Base-by-base conservation (phyloP, 108 stramenopile genomes). In the Cyclotella atomus region DNA sequence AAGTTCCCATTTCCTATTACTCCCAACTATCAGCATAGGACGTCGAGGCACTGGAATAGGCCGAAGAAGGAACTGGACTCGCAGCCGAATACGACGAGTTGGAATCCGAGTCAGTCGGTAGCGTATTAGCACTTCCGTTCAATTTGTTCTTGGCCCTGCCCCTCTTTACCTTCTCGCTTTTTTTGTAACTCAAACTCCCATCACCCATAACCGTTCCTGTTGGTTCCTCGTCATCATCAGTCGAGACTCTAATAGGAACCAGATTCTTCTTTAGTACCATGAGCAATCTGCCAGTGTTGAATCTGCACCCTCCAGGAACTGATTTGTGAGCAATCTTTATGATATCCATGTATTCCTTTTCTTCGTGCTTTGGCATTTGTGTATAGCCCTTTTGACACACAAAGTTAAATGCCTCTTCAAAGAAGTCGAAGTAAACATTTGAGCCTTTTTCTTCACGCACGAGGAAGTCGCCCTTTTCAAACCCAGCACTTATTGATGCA, bases 331-430 rank as follows among this genome's bases (percentile, higher is more conserved):
- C 89, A 7, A 85, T 83, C 53, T 86, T 88, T 71, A 92, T 87
- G 43, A 89, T 61, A 41, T 89, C 89, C 41, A 87, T 87, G 86
- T 89, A 92, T 25, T 92, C 87, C 71, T 88, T 82, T 50, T 89
- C 89, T 49, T 92, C 89, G 46, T 83, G 79, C 49, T 85, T 75
- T 15, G 75, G 61, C 91, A 92, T 92, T 32, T 89, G 87, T 16
- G 89, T 67, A 66, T 86, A 92, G 63, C 91, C 91, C 76, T 92
- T 92, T 76, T 89, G 88, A 38, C 84, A 82, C 45, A 90, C 85
- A 81, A 89, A 92, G 77, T 92, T 92, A 65, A 88, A 92, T 2
- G 91, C 91, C 78, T 91, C 83, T 65, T 90, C 89, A 68, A 90
- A 88, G 68, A 92, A 92, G 45, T 92, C 89, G 59, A 92, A 92